Evolutionary conservation across 208 protist genomes (phyloP), one percentile per base, ranked within the genome.

Genomic region (Leishmania aethiopica): DNA sequence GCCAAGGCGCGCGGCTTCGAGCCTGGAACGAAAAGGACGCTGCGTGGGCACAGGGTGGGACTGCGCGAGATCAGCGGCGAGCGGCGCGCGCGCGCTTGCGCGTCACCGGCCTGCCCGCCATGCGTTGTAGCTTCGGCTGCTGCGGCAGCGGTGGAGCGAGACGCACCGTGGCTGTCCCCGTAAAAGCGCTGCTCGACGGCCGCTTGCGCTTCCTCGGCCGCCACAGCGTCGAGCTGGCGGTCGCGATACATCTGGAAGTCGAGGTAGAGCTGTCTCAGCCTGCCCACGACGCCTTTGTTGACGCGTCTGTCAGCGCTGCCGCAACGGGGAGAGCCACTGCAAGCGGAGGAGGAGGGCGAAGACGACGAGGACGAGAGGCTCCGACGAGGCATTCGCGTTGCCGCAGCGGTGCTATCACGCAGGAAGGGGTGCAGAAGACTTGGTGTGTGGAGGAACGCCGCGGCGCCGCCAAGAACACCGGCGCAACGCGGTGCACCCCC

Each of bases 21-120:
- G 0, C 90, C 86, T 19, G 95, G 92, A 37, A 96, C 85, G 67
- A 95, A 90, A 53, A 98, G 91, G 3, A 94, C 93, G 80, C 91
- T 96, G 76, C 95, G 91, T 0, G 94, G 94, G 71, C 92, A 96
- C 49, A 89, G 75, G 45, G 64, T 64, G 22, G 84, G 84, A 70
- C 93, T 93, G 64, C 83, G 80, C 45, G 86, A 79, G 79, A 95
- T 94, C 25, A 80, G 89, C 19, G 62, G 75, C 2, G 78, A 79
- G 40, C 80, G 5, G 42, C 66, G 32, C 22, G 11, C 25, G 62
- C 28, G 7, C 6, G 32, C 5, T 17, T n/a, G 69, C 64, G 57
- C 32, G 53, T 64, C 77, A 40, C 57, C 66, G 60, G n/a, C 40
- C 40, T 45, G 10, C 6, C 37, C 62, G 25, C 42, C 25, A 32